phyloP scores from a whole-genome alignment of 192 early-diverging fungal species.

The Podila clonocystis region DNA sequence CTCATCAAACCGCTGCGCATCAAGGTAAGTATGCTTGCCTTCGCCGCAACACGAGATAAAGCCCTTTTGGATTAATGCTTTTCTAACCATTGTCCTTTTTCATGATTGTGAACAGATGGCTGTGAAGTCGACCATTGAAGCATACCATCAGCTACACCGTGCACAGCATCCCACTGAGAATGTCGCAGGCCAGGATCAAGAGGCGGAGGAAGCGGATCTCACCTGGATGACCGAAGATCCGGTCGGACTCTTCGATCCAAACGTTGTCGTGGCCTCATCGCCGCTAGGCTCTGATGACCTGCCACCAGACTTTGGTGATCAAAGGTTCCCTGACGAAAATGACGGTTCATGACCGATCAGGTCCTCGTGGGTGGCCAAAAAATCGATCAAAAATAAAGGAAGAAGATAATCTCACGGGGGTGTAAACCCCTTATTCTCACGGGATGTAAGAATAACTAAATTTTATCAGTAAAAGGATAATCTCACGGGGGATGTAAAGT shows the following conservation, averaged over 20 bases:
- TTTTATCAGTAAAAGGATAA: too few species aligned
- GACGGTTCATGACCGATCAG: too few species aligned
- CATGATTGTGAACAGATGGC: neutral
- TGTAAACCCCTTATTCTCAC: too few species aligned
- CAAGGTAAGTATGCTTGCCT: conserved; percentile 1
- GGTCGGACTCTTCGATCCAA: conserved; percentile 1
- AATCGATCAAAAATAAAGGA: too few species aligned
- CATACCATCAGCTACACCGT: neutral
- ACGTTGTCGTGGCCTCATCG: neutral
- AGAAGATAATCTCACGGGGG: too few species aligned
- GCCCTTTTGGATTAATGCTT: neutral
- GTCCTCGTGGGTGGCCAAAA: too few species aligned
- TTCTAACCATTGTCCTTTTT: conserved; percentile 2
- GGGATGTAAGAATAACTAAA: too few species aligned
- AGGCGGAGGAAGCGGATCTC: neutral
- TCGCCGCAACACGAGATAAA: neutral
- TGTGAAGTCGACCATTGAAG: neutral
- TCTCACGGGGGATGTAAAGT: too few species aligned
- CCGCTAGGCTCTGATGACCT: neutral
- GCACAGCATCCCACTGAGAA: neutral
- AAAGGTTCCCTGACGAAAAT: neutral
- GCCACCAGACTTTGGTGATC: neutral
- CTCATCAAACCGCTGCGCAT: neutral
- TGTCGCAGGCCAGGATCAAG: neutral
- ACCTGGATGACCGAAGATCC: conserved; percentile 2